phyloP scores from a whole-genome alignment of 2,329 filamentous ascomycete species.

The Sclerotinia trifoliorum region DNA sequence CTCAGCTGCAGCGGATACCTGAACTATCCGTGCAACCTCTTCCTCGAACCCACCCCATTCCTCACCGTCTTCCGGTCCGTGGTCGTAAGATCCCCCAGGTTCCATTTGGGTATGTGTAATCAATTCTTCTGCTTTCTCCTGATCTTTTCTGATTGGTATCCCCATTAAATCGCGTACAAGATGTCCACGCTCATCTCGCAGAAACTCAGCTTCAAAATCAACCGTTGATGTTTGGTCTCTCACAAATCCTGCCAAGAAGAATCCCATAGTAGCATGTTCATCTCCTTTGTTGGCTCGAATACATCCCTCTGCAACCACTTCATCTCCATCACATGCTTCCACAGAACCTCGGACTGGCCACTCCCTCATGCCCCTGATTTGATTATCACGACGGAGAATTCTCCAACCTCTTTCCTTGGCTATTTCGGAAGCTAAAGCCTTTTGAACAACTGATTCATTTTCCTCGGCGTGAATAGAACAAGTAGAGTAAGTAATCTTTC shows the following conservation, averaged over 20 bases:
- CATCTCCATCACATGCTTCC: constrained; percentile 50
- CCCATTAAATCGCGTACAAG: constrained; percentile 47
- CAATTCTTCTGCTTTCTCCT: constrained; percentile 28
- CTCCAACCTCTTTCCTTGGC: constrained; percentile 72
- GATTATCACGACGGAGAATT: constrained; percentile 67
- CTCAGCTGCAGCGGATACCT: constrained; percentile 41
- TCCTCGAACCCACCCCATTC: constrained; percentile 42
- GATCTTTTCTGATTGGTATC: constrained; percentile 41
- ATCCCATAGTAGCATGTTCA: constrained; percentile 84
- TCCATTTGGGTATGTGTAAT: constrained; percentile 20
- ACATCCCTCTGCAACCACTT: constrained; percentile 67
- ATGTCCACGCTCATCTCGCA: constrained; percentile 53
- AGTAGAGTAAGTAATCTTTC: constrained; percentile 84
- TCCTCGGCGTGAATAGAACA: constrained; percentile 86
- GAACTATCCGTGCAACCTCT: constrained; percentile 33
- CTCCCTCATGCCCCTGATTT: constrained; percentile 70
- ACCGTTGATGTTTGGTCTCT: constrained; percentile 41
- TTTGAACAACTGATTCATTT: constrained; percentile 81
- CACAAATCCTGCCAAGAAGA: constrained; percentile 89
- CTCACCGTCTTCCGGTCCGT: constrained; percentile 30
- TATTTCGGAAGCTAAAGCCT: constrained; percentile 65
- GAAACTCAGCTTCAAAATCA: constrained; percentile 26
- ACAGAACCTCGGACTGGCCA: constrained; percentile 67
- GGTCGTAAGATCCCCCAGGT: neutral
- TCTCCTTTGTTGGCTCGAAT: constrained; percentile 81